Conservation (phyloP, 2,329 filamentous ascomycete species). For the Aspergillus novofumigatus region DNA sequence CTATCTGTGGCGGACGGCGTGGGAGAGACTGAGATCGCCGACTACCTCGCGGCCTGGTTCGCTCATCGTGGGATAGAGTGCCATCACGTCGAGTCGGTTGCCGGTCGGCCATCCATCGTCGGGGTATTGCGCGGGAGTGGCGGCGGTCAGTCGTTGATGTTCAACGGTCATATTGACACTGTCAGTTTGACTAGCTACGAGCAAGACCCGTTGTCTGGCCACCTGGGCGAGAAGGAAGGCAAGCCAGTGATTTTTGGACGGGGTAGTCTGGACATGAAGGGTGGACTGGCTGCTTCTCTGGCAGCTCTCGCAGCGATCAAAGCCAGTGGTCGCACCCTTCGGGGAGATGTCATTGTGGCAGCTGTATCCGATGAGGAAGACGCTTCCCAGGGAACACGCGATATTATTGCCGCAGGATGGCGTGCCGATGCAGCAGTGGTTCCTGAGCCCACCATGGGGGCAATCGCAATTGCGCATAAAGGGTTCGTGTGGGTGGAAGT, state of each 20-base stretch:
- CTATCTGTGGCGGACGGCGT: slow-evolving; percentile 41
- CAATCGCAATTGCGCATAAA: slow-evolving; percentile 47
- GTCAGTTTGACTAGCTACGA: slow-evolving; percentile 49
- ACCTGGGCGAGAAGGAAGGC: slow-evolving; percentile 30
- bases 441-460: slow-evolving; percentile 45
- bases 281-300: slow-evolving; percentile 47
- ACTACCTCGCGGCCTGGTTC: slow-evolving; percentile 49
- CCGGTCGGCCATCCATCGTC: slow-evolving; percentile 49
- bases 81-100: slow-evolving; percentile 46
- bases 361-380: slow-evolving; percentile 54
- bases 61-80: slow-evolving; percentile 49
- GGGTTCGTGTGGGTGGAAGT: slow-evolving; percentile 44
- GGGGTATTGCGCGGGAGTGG: slow-evolving; percentile 47
- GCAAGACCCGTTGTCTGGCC: slow-evolving; percentile 43
- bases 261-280: slow-evolving; percentile 51
- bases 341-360: slow-evolving; percentile 51
- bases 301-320: slow-evolving; percentile 40
- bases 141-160: slow-evolving; percentile 47
- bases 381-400: slow-evolving; percentile 48
- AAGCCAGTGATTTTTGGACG: slow-evolving; percentile 41
- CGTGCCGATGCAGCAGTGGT: slow-evolving; percentile 51
- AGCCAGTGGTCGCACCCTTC: slow-evolving; percentile 24
- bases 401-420: slow-evolving; percentile 51
- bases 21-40: slow-evolving; percentile 46
- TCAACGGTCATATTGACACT: slow-evolving; percentile 54